phyloP scores from a whole-genome alignment of 2,329 filamentous ascomycete species.

The Colletotrichum neosansevieriae region DNA sequence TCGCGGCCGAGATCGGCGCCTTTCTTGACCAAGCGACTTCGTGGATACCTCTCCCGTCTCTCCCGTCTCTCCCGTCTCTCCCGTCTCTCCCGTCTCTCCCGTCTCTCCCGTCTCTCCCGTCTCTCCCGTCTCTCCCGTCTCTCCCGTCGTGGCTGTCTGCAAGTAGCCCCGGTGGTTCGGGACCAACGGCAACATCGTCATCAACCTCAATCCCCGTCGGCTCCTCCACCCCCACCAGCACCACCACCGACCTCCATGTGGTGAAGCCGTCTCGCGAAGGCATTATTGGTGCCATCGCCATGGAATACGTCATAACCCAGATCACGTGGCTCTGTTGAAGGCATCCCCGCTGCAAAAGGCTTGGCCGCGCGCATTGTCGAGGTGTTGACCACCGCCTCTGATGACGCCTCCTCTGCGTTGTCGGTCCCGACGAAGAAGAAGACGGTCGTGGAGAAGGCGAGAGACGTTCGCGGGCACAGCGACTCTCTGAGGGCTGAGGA shows the following conservation, averaged over 20 bases:
- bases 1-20: background rate
- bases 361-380: background rate
- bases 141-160: background rate
- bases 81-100: too few relatives aligned
- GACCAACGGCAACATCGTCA: background rate
- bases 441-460: background rate
- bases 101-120: too few relatives aligned
- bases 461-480: slow-evolving; percentile 5
- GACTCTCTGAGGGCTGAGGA: background rate
- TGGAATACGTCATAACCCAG: background rate
- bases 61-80: too few relatives aligned
- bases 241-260: background rate
- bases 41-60: background rate
- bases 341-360: background rate
- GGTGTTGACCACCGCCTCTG: background rate
- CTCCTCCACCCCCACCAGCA: too few relatives aligned
- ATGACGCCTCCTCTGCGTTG: background rate
- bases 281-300: background rate
- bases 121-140: background rate
- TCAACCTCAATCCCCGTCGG: background rate
- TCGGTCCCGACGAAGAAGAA: background rate
- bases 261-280: background rate
- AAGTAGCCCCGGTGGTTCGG: background rate
- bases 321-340: background rate
- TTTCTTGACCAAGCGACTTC: background rate